These are phyloP conservation scores for Aureobasidium melanogenum DNA, from an alignment of 2,329 filamentous ascomycete genomes.

Conservation along the genomic window DNA sequence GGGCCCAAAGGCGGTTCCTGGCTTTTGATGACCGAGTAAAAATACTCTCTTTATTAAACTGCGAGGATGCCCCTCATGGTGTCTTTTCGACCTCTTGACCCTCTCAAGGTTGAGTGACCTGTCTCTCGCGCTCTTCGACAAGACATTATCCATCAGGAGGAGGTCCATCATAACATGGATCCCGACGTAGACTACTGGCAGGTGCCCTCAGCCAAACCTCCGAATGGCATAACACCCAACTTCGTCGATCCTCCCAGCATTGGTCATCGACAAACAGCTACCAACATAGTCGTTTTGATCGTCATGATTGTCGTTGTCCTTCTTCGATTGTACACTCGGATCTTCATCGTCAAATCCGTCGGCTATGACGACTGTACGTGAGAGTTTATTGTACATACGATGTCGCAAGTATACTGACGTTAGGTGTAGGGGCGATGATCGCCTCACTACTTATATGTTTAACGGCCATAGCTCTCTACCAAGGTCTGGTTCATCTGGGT, in stretches of 20 bases:
- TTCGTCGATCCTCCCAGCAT: slow-evolving; percentile 6
- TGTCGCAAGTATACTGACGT: background rate
- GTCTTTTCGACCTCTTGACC: background rate
- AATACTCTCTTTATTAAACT: background rate
- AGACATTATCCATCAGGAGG: background rate
- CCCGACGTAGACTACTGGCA: slow-evolving; percentile 1
- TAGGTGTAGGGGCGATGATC: background rate
- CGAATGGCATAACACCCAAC: slow-evolving; percentile 1
- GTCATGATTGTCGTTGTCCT: slow-evolving; percentile 2
- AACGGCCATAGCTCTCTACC: slow-evolving; percentile 5
- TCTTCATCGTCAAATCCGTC: slow-evolving; percentile 8
- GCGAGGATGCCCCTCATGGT: background rate
- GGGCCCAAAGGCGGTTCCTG: background rate
- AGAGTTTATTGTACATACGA: background rate
- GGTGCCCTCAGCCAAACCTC: background rate
- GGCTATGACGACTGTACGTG: slow-evolving; percentile 9
- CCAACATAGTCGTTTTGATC: background rate
- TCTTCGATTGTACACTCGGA: slow-evolving; percentile 8
- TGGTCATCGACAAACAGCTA: background rate
- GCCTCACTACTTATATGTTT: slow-evolving; percentile 2
- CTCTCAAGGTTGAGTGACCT: background rate
- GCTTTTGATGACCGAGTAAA: background rate
- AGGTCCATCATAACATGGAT: background rate
- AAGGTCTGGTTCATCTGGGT: slow-evolving; percentile 1
- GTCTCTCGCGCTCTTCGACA: background rate